Evolutionary conservation across 2,329 filamentous ascomycete species (phyloP).

Genomic region (Trichophyton verrucosum): DNA sequence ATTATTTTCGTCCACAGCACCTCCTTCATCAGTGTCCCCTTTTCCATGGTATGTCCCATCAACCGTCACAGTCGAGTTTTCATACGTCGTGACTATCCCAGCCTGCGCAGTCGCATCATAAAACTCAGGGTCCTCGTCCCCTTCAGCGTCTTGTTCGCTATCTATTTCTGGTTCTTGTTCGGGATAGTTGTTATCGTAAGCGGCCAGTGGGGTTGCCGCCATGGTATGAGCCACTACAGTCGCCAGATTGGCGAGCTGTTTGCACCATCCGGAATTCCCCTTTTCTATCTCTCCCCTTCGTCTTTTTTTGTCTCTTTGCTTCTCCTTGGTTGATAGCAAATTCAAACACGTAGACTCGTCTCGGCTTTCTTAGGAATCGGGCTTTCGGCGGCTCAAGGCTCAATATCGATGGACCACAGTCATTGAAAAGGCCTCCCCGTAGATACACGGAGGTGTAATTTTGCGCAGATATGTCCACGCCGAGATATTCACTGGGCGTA

Average conservation of each 20-base stretch:
- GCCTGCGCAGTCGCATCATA: constrained; percentile 14
- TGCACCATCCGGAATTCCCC: constrained; percentile 11
- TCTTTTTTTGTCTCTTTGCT: background rate
- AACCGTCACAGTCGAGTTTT: constrained; percentile 16
- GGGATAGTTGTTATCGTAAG: constrained; percentile 24
- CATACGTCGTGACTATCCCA: constrained; percentile 14
- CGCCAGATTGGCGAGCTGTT: constrained; percentile 24
- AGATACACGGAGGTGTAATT: background rate
- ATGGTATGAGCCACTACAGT: constrained; percentile 28
- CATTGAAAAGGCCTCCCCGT: background rate
- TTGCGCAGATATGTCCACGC: background rate
- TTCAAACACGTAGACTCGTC: background rate
- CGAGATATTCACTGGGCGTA: background rate
- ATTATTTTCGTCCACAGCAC: constrained; percentile 12
- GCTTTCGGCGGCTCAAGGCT: background rate
- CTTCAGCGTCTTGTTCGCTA: constrained; percentile 34
- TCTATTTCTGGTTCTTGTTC: constrained; percentile 25
- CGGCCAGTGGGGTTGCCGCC: constrained; percentile 31
- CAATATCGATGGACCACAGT: background rate
- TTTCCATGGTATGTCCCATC: constrained; percentile 14
- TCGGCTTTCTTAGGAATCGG: background rate
- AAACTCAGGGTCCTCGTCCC: constrained; percentile 12
- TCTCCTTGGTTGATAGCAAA: background rate
- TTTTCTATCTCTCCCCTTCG: background rate
- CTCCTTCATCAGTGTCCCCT: constrained; percentile 15